Conservation (phyloP, 192 early-diverging fungal species). For the Allomyces macrogynus region DNA sequence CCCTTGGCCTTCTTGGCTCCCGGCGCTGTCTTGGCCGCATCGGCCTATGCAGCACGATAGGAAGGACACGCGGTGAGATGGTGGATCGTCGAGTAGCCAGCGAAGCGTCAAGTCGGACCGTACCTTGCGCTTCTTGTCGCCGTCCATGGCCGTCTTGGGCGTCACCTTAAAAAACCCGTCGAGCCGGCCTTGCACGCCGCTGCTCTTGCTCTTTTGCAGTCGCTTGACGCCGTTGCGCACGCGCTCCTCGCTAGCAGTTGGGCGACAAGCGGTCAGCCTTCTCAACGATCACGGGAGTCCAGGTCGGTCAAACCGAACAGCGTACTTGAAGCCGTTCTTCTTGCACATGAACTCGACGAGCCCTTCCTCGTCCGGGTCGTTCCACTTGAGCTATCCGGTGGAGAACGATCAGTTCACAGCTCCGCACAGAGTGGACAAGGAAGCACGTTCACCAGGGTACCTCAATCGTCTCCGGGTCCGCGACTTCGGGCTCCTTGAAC, state of each 20-base stretch:
- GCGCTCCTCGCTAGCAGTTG: conserved; percentile 52
- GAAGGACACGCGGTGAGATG: no score
- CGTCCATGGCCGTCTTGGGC: conserved; percentile 1
- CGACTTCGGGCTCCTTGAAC: conserved; percentile 63
- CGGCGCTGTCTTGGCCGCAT: no score
- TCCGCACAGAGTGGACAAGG: neutral
- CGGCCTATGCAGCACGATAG: no score
- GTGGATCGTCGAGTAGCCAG: no score
- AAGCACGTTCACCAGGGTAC: conserved; percentile 18
- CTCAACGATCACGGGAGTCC: no score
- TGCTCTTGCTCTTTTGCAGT: conserved; percentile 48
- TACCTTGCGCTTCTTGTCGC: conserved; percentile 18
- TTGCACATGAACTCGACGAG: conserved; percentile 69
- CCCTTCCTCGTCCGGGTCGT: conserved; percentile 53
- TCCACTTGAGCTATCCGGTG: conserved; percentile 38
- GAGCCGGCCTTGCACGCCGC: conserved; percentile 73
- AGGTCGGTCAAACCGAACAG: no score
- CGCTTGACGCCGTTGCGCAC: conserved; percentile 62
- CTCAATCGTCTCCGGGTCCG: conserved; percentile 41
- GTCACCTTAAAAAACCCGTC: conserved; percentile 72
- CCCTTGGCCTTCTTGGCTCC: no score
- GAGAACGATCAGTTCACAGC: neutral
- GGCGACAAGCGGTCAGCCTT: conserved; percentile 1
- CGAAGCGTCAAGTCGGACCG: neutral
- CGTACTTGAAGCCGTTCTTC: conserved; percentile 86